A percentile compares a stretch with the other conserved stretches of the same genome.
Evolutionary conservation across 192 early-diverging fungal species (phyloP).

Genomic region (Borealophlyctis nickersoniae): DNA sequence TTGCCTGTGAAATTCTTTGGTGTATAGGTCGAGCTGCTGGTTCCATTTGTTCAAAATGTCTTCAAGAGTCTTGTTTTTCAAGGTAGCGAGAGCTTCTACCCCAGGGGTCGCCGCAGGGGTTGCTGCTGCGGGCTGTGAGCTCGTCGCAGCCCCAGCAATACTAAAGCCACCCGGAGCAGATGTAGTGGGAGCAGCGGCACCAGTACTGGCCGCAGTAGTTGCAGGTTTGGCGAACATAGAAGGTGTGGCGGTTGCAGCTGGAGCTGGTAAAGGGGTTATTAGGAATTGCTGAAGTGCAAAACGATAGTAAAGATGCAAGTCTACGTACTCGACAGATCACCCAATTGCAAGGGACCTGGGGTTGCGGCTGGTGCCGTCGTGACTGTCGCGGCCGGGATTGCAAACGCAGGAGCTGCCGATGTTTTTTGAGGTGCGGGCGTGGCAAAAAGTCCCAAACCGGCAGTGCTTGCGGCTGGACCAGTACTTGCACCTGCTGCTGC

Average conservation of each 20-base stretch:
- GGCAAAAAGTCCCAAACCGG: slow-evolving; percentile 12
- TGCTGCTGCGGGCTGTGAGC: slow-evolving; percentile 25
- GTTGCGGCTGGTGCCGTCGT: slow-evolving; percentile 16
- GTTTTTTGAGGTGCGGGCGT: slow-evolving; percentile 1
- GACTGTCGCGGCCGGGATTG: background rate
- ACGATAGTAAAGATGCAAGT: background rate
- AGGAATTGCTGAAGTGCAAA: background rate
- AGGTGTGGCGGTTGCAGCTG: slow-evolving; percentile 19
- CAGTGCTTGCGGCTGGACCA: slow-evolving; percentile 14
- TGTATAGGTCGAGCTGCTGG: slow-evolving; percentile 70
- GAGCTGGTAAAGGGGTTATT: background rate
- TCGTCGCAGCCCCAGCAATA: slow-evolving; percentile 12
- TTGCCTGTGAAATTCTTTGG: slow-evolving; percentile 80
- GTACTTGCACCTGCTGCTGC: slow-evolving; percentile 12
- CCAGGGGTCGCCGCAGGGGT: slow-evolving; percentile 33
- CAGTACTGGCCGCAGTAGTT: slow-evolving; percentile 13
- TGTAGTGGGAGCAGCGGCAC: slow-evolving; percentile 30
- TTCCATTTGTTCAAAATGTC: slow-evolving; percentile 92
- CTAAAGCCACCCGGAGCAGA: slow-evolving; percentile 17
- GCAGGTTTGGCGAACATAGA: slow-evolving; percentile 7
- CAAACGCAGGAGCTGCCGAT: slow-evolving; percentile 11
- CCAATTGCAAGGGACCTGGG: slow-evolving; percentile 31
- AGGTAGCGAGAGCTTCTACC: slow-evolving; percentile 31
- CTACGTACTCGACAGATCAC: slow-evolving; percentile 21
- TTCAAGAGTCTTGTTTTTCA: slow-evolving; percentile 86